phyloP scores from a whole-genome alignment of 352 stramenopile species.

The Globisporangium cylindrosporum region DNA sequence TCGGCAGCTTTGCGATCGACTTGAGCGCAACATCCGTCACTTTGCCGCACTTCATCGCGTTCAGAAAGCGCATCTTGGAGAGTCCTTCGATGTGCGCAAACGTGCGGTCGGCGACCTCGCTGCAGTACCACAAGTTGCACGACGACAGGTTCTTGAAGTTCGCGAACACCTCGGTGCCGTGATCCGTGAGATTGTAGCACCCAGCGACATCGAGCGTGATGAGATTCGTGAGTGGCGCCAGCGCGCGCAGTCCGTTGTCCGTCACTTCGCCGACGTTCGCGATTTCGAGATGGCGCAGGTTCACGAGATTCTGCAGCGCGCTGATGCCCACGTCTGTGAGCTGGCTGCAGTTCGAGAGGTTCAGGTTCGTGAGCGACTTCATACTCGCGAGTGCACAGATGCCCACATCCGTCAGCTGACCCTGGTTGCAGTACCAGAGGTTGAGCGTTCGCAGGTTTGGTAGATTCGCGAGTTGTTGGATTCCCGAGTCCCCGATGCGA shows the following conservation, averaged over 20 bases:
- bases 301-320: slow-evolving; percentile 45
- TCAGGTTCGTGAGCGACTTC: slow-evolving; percentile 61
- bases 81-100: slow-evolving; percentile 53
- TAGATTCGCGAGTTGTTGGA: slow-evolving; percentile 39
- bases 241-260: slow-evolving; percentile 44
- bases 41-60: slow-evolving; percentile 82
- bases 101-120: slow-evolving; percentile 63
- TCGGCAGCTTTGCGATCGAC: slow-evolving; percentile 47
- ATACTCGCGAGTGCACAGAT: slow-evolving; percentile 47
- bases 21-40: slow-evolving; percentile 47
- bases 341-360: slow-evolving; percentile 78
- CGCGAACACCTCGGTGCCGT: slow-evolving; percentile 50
- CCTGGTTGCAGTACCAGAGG: slow-evolving; percentile 83
- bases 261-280: slow-evolving; percentile 77
- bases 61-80: slow-evolving; percentile 66
- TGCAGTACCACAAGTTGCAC: slow-evolving; percentile 84
- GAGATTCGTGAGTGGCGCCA: slow-evolving; percentile 54
- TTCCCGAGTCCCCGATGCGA: slow-evolving; percentile 51
- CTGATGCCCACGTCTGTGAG: slow-evolving; percentile 62
- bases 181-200: slow-evolving; percentile 81
- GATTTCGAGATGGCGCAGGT: slow-evolving; percentile 66
- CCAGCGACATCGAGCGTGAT: slow-evolving; percentile 66
- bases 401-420: slow-evolving; percentile 59
- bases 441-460: slow-evolving; percentile 53
- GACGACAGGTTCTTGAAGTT: slow-evolving; percentile 58